Conservation (phyloP, 495 filamentous ascomycete species). For the Hypoxylon lienhwacheense region DNA sequence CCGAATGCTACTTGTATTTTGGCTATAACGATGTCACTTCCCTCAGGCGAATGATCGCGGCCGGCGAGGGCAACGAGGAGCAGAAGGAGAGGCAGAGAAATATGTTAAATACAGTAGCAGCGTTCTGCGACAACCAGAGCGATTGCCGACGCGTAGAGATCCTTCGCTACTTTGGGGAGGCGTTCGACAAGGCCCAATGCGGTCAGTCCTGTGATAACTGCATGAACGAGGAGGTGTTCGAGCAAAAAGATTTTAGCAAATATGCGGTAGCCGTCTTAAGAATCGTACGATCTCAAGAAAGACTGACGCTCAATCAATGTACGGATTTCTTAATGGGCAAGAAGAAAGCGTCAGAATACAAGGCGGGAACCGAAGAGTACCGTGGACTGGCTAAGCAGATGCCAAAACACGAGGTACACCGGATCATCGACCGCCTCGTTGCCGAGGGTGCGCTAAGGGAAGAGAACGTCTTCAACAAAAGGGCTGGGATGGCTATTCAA, state of each 20-base stretch:
- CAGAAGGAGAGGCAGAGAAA: constrained; percentile 80
- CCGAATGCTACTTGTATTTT: constrained; percentile 89
- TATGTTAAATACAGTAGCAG: constrained; percentile 81
- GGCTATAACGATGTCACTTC: constrained; percentile 66
- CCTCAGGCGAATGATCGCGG: constrained; percentile 74
- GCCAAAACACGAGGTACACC: constrained; percentile 52
- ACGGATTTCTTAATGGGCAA: constrained; percentile 52
- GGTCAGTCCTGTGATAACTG: constrained; percentile 83
- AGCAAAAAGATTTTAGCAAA: constrained; percentile 72
- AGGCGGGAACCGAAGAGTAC: constrained; percentile 34
- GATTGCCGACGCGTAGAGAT: constrained; percentile 88
- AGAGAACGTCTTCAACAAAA: constrained; percentile 45
- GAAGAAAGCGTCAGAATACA: constrained; percentile 44
- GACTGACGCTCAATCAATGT: constrained; percentile 57
- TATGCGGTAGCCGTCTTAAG: constrained; percentile 67
- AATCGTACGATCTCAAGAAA: constrained; percentile 60
- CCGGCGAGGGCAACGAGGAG: constrained; percentile 69
- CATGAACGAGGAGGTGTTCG: constrained; percentile 61
- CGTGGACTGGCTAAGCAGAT: constrained; percentile 50
- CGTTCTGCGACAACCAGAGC: constrained; percentile 83
- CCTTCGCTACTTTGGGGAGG: constrained; percentile 87
- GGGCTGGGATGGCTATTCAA: constrained; percentile 40
- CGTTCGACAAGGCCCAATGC: constrained; percentile 72
- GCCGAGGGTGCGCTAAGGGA: constrained; percentile 51
- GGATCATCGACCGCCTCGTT: constrained; percentile 50